phyloP scores from a whole-genome alignment of 305 asterid genomes.

The Vinca major region DNA sequence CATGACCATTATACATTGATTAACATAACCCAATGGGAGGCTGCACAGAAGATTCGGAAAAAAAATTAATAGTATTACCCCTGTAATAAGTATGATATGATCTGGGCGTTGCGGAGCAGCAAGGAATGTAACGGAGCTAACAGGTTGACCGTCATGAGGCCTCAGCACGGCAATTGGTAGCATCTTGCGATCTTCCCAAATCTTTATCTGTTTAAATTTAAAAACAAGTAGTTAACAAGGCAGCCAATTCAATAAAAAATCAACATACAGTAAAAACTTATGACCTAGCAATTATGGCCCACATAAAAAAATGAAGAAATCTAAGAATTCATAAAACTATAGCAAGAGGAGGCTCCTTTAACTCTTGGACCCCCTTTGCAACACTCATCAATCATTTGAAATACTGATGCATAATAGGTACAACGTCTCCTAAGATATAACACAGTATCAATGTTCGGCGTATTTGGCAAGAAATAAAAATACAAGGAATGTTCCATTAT shows the following conservation, averaged over 20 bases:
- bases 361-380: background rate
- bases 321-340: background rate
- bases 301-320: background rate
- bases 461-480: background rate
- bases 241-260: slow-evolving; percentile 8
- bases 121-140: slow-evolving; percentile 80
- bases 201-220: slow-evolving; percentile 59
- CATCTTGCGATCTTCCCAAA: slow-evolving; percentile 83
- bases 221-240: slow-evolving; percentile 13
- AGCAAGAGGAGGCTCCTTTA: background rate
- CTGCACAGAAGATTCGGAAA: background rate
- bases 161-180: slow-evolving; percentile 70
- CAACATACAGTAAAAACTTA: background rate
- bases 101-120: slow-evolving; percentile 80
- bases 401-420: background rate
- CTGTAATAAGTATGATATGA: slow-evolving; percentile 83
- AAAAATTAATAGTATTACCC: slow-evolving; percentile 38
- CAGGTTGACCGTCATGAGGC: slow-evolving; percentile 87
- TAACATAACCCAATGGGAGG: background rate
- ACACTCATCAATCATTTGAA: background rate
- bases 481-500: slow-evolving; percentile 1
- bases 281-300: background rate
- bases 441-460: background rate
- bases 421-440: background rate
- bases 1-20: background rate